Evolutionary conservation across 352 stramenopile genomes (phyloP), one percentile per base, ranked within the genome.

Genomic region (Pythium oligandrum): DNA sequence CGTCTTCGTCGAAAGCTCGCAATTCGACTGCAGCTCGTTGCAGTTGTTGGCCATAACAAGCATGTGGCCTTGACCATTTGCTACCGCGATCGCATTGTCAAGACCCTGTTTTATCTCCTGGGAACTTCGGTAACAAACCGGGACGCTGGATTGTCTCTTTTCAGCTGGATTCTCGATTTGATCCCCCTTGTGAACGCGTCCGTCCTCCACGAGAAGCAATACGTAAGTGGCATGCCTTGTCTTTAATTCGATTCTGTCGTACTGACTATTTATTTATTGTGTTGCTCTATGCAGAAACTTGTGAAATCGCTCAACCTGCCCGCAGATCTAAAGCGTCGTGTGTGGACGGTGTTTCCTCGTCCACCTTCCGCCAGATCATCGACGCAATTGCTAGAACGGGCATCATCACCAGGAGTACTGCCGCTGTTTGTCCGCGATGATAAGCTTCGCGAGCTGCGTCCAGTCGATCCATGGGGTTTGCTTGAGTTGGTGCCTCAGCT

Each of bases 101-200:
- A 90, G 55, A 78, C 83, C 26, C 66, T 95, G 7, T 92, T 93
- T 54, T 75, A 78, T 35, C 58, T 93, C 9, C 66, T 95, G 11
- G 71, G 75, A 7, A 93, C 82, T 3, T 83, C 81, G n/a, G 64
- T 68, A 33, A 73, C 88, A 12, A 76, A 69, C 10, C 72, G 62
- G 39, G 82, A 71, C 35, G 63, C 71, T 0, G 82, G 84, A 1
- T 48, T 90, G 7, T 89, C 84, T 34, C 75, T 95, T 4, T 95
- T 95, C 51, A 87, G 75, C 53, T 95, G 84, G 84, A 93, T 93
- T 49, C 52, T 95, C 44, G 84, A 95, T 60, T 63, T 95, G 53
- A 86, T 95, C 57, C 83, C 82, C 11, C 62, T 88, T 42, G 68
- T 93, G 44, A 85, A 83, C 49, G 77, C 76, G 2, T 87, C 78